phyloP scores from a whole-genome alignment of 2,329 filamentous ascomycete genomes.

The Xylaria arbuscula region DNA sequence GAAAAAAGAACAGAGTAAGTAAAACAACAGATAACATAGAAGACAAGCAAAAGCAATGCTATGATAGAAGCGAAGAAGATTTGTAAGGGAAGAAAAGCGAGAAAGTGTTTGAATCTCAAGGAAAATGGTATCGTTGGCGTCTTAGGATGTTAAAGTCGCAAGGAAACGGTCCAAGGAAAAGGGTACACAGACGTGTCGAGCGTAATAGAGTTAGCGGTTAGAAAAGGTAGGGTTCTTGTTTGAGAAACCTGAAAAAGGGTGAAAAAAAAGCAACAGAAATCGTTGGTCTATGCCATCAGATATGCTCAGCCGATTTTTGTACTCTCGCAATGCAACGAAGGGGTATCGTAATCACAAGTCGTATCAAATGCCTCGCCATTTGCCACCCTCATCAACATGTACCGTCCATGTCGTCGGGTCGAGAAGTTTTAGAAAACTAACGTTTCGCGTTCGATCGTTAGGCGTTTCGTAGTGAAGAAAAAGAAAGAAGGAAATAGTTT shows the following conservation, averaged over 20 bases:
- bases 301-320: slow-evolving; percentile 32
- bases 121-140: slow-evolving; percentile 36
- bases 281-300: slow-evolving; percentile 38
- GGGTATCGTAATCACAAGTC: slow-evolving; percentile 44
- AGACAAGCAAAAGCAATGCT: slow-evolving; percentile 7
- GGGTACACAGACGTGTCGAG: slow-evolving; percentile 1
- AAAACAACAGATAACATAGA: not conserved
- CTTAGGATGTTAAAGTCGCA: slow-evolving; percentile 10
- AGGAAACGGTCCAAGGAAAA: slow-evolving; percentile 7
- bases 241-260: not conserved
- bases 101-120: slow-evolving; percentile 12
- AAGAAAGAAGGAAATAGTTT: slow-evolving; percentile 21
- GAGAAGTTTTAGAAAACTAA: slow-evolving; percentile 22
- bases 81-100: slow-evolving; percentile 10
- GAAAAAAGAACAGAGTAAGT: slow-evolving; percentile 2
- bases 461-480: slow-evolving; percentile 37
- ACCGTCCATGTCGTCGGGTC: slow-evolving; percentile 28
- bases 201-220: not conserved
- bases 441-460: slow-evolving; percentile 39
- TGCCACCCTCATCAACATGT: slow-evolving; percentile 26
- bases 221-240: not conserved
- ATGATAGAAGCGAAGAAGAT: not conserved
- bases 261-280: slow-evolving; percentile 10
- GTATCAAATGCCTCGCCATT: slow-evolving; percentile 37
- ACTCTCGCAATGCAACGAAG: slow-evolving; percentile 41